Evolutionary conservation across 176 grass and related monocot species (phyloP).

Genomic region (Musa schizocarpa): DNA sequence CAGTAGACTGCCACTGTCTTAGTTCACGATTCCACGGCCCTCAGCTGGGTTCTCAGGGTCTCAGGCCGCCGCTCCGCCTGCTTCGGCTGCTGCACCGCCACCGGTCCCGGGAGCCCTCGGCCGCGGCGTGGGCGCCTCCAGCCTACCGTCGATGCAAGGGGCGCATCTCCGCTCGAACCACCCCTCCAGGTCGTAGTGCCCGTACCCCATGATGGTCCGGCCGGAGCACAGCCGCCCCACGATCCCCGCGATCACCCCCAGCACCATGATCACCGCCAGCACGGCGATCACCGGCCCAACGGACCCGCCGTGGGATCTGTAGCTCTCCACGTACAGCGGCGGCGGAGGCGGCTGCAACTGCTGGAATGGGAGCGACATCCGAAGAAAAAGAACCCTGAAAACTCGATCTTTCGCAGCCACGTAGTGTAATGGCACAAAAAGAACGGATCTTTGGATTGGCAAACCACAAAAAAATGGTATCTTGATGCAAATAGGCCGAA

Average conservation of each 20-base stretch:
- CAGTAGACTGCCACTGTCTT: too few species aligned
- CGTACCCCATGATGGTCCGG: conserved; percentile 19
- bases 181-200: conserved; percentile 31
- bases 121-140: conserved; percentile 6
- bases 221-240: conserved; percentile 34
- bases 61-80: background rate
- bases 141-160: conserved; percentile 30
- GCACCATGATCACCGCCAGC: conserved; percentile 24
- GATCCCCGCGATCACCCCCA: conserved; percentile 28
- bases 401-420: too few species aligned
- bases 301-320: conserved; percentile 9
- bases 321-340: background rate
- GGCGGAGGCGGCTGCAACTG: conserved; percentile 10
- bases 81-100: background rate
- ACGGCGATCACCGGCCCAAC: conserved; percentile 25
- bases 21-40: background rate
- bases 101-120: background rate
- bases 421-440: too few species aligned
- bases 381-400: background rate
- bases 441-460: too few species aligned
- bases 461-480: too few species aligned
- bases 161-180: conserved; percentile 39
- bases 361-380: background rate
- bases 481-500: too few species aligned
- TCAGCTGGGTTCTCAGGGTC: background rate